Conservation (phyloP, 495 filamentous ascomycete genomes). For the Entonaema liquescens region DNA sequence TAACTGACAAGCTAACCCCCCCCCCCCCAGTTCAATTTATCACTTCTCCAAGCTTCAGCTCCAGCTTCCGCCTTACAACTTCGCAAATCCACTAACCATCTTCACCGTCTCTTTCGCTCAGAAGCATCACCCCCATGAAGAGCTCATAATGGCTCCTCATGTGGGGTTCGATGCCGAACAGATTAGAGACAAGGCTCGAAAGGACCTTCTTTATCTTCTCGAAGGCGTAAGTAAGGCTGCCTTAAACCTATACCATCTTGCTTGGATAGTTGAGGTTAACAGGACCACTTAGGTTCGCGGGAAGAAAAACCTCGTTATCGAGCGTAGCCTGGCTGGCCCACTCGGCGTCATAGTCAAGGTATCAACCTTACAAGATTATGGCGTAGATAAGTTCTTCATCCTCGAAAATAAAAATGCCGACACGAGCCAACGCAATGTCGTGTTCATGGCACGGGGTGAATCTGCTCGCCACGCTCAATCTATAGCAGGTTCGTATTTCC, state of each 20-base stretch:
- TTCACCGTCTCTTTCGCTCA: conserved; percentile 19
- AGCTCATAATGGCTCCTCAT: conserved; percentile 70
- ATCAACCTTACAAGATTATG: conserved; percentile 83
- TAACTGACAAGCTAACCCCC: conserved; percentile 5
- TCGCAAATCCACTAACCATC: not conserved
- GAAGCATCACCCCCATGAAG: conserved; percentile 52
- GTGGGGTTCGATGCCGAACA: conserved; percentile 80
- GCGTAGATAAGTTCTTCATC: conserved; percentile 94
- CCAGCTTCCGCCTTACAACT: conserved; percentile 23
- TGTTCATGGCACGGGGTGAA: conserved; percentile 91
- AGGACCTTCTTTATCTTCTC: conserved; percentile 84
- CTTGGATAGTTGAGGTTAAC: conserved; percentile 44
- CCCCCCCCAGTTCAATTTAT: conserved; percentile 20
- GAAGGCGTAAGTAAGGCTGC: conserved; percentile 82
- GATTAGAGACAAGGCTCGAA: conserved; percentile 82
- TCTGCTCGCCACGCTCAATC: conserved; percentile 79
- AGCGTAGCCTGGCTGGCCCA: conserved; percentile 87
- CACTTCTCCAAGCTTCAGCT: conserved; percentile 7
- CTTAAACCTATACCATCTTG: conserved; percentile 18
- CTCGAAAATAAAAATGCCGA: conserved; percentile 94
- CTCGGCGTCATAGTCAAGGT: conserved; percentile 94
- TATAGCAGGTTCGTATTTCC: conserved; percentile 81
- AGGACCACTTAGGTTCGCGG: conserved; percentile 77
- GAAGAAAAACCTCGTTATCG: conserved; percentile 97
- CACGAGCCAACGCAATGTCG: conserved; percentile 90